Conservation (phyloP, 2,329 filamentous ascomycete genomes). For the Fonsecaea pedrosoi region DNA sequence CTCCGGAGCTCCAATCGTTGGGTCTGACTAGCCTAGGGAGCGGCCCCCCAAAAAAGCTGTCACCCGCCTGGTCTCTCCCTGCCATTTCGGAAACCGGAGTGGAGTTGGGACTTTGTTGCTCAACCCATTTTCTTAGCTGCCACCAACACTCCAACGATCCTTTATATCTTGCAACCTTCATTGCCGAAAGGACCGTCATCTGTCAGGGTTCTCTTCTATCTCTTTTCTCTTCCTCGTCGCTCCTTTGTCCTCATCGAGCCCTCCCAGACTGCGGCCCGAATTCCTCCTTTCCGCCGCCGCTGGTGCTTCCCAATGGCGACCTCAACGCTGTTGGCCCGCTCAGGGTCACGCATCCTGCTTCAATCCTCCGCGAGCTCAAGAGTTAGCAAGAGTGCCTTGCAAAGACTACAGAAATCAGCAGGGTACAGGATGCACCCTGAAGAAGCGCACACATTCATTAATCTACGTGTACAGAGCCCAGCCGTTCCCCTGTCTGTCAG, state of each 20-base stretch:
- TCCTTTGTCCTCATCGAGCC: conserved; percentile 32
- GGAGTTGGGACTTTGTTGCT: conserved; percentile 20
- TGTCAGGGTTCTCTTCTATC: conserved; percentile 23
- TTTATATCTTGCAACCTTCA: conserved; percentile 11
- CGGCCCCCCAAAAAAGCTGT: conserved; percentile 14
- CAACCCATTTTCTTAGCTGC: conserved; percentile 34
- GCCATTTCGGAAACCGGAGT: conserved; percentile 23
- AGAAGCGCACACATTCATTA: conserved; percentile 21
- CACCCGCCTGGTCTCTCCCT: conserved; percentile 17
- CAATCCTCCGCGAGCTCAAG: conserved; percentile 47
- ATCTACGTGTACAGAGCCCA: conserved; percentile 27
- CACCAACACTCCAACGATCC: conserved; percentile 31
- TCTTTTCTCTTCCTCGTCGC: conserved; percentile 29
- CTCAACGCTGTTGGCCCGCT: conserved; percentile 55
- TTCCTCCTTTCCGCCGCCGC: conserved; percentile 20
- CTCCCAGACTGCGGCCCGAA: conserved; percentile 17
- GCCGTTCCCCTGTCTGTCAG: conserved; percentile 60
- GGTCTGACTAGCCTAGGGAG: conserved; percentile 1
- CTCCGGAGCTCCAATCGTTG: conserved; percentile 7
- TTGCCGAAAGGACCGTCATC: conserved; percentile 21
- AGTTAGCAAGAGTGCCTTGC: conserved; percentile 52
- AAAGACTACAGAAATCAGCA: conserved; percentile 51
- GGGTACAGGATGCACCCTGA: conserved; percentile 45
- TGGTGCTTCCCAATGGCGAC: conserved; percentile 60
- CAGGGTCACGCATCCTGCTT: conserved; percentile 52